Base-by-base conservation (phyloP, 164 flowering plant genomes). In the Dillenia turbinata region DNA sequence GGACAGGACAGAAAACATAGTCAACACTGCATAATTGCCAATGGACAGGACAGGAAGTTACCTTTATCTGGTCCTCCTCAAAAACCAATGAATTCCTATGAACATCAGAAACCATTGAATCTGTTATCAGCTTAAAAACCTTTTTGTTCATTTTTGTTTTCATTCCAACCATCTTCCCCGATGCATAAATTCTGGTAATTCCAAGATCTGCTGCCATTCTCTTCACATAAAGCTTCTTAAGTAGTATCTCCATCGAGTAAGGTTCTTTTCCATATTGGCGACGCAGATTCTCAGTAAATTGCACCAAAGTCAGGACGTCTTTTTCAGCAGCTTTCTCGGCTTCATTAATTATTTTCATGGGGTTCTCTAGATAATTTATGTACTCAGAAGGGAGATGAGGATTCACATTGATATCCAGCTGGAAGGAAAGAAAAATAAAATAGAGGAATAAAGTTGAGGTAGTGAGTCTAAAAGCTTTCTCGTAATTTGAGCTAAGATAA, bases 171-270 rank as follows among this genome's bases (percentile, higher is more conserved):
- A 78, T 78, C 84, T 85, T 94, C 45, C 97, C 95, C 33, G 81
- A 77, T 51, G 85, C 81, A 79, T 87, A 91, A 26, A 94, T 87
- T 66, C 81, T 81, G 50, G 72, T 79, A 55, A 94, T 87, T 55
- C 97, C 98, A 62, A 94, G 85, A 73, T 94, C 98, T 26, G 98
- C 96, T 33, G 96, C 90, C 98, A 93, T 93, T 80, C 98, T 85
- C 73, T 72, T 82, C 46, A 89, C 89, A 67, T 94, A 94, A 43
- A 94, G 88, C 72, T 94, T 89, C 78, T 89, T 94, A 65, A 94
- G 67, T 44, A 94, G 70, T 57, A 89, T 77, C 75, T 94, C 97
- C 99, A 94, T 94, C 57, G 99, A 80, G 60, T 59, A 71, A 22
- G 98, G 98, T 77, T 90, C 98, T 75, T 90, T 90, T 58, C 98